Evolutionary conservation across 768 basidiomycete genomes (phyloP), one percentile per base, ranked within the genome.

Genomic region (Kwoniella sp.): DNA sequence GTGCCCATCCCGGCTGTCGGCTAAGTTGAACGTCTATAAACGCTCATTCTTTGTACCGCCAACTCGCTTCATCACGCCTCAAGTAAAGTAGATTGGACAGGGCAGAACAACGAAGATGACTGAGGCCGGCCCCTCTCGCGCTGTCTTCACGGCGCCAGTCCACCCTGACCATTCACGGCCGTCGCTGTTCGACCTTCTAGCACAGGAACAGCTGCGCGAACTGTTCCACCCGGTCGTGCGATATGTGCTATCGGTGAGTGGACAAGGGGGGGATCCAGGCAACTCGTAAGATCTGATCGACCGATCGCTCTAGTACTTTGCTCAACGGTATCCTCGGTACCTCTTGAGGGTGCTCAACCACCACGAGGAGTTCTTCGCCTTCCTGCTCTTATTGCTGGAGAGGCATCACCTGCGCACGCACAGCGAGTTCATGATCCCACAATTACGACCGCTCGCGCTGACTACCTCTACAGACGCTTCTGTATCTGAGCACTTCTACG

Each of bases 401-500:
- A 79, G 84, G 14, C 84, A 93, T 76, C 92, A 95, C 74, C 83
- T 99, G 50, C 82, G 81, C 56, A 86, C 84, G 69, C 83, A 92
- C 65, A 83, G 92, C 91, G 57, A 53, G 85, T 59, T 44, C 9
- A 27, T 47, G 11, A 39, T 33, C 22, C 6, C n/a, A 39, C 20
- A 20, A 15, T 23, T 9, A 14, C n/a, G 15, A 6, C 29, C 22
- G 43, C 9, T 14, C 12, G 33, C 7, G 23, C 17, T 36, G 27
- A 34, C 22, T 39, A 14, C 9, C 29, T 22, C 14, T 28, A 15
- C 63, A 95, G 93, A 85, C 74, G 88, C 92, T 19, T 90, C 89
- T 1, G 92, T 98, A 67, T 80, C 93, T 4, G 93, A 98, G 74
- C 87, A 93, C 65, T 98, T 99, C 71, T 98, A 98, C 74, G 89